Percentiles rank a stretch among this genome's conserved stretches.
These are phyloP conservation scores for Tricharina praecox DNA, from an alignment of 495 filamentous ascomycete genomes.

Conservation along the genomic window DNA sequence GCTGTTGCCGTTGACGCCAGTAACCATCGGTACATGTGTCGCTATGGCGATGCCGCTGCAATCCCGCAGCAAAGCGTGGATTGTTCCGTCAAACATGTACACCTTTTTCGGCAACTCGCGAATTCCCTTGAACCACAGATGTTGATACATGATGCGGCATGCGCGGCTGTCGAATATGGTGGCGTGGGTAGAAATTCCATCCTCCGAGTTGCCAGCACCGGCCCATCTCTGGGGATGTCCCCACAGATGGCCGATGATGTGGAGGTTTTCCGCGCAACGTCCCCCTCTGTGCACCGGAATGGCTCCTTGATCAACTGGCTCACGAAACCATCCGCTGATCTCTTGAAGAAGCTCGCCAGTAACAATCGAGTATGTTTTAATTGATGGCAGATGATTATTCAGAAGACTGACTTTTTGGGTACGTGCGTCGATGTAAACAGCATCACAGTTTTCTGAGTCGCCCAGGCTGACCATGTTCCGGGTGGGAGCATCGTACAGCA, in stretches of 20 bases:
- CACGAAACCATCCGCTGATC: not conserved
- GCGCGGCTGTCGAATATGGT: not conserved
- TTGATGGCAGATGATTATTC: not conserved
- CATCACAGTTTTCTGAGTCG: not conserved
- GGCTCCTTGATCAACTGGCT: not conserved
- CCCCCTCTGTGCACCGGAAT: too few relatives aligned
- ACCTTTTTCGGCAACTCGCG: not conserved
- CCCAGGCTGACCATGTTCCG: not conserved
- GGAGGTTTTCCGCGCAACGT: not conserved
- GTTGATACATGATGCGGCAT: not conserved
- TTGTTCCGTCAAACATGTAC: not conserved
- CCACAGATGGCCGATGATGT: not conserved
- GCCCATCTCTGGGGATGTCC: not conserved
- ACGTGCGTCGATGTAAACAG: not conserved
- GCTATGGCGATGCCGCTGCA: not conserved
- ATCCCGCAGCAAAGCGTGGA: not conserved
- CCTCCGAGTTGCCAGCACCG: not conserved
- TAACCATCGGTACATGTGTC: not conserved
- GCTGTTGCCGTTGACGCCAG: not conserved
- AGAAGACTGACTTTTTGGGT: not conserved
- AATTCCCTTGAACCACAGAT: not conserved
- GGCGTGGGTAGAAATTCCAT: not conserved
- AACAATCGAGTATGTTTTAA: not conserved
- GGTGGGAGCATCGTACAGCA: not conserved
- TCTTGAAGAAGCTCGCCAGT: not conserved